Conservation (phyloP, 495 filamentous ascomycete species). For the Aspergillus mulundensis region DNA sequence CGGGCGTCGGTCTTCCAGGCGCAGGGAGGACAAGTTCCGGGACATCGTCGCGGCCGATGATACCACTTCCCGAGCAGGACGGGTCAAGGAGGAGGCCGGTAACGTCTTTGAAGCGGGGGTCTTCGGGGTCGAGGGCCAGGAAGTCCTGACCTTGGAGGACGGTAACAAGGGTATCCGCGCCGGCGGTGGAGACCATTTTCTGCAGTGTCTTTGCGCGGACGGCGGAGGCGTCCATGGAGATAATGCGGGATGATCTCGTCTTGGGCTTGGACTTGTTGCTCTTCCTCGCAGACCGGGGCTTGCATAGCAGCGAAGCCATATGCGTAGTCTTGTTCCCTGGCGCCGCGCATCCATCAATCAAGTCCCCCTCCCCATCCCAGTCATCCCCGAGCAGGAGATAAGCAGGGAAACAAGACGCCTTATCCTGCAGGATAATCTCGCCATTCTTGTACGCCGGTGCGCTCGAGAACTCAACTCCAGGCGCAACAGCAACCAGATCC, state of each 20-base stretch:
- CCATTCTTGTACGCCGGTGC: constrained; percentile 69
- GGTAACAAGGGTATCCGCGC: constrained; percentile 57
- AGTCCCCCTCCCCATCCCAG: constrained; percentile 52
- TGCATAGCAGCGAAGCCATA: constrained; percentile 65
- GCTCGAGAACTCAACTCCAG: constrained; percentile 60
- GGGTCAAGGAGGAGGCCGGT: constrained; percentile 81
- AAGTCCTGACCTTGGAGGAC: constrained; percentile 76
- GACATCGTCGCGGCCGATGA: constrained; percentile 78
- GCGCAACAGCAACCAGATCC: constrained; percentile 74
- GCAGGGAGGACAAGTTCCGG: constrained; percentile 52
- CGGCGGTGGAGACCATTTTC: constrained; percentile 78
- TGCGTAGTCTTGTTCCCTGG: constrained; percentile 98
- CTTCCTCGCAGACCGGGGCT: constrained; percentile 15
- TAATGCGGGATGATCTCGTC: constrained; percentile 26
- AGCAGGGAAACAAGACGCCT: constrained; percentile 93
- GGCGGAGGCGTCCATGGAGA: constrained; percentile 41
- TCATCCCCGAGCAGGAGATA: constrained; percentile 62
- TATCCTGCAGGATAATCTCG: constrained; percentile 86
- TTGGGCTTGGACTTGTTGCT: constrained; percentile 8
- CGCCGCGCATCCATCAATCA: constrained; percentile 88
- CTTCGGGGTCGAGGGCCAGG: constrained; percentile 61
- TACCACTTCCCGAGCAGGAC: constrained; percentile 91
- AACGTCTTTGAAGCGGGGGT: constrained; percentile 52
- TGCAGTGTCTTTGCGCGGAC: constrained; percentile 64
- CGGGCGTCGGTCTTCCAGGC: neutral